Percentiles rank a stretch among this genome's conserved stretches.
These are phyloP conservation scores for Avicennia marina DNA, from an alignment of 257 asterid species.

Conservation along the genomic window DNA sequence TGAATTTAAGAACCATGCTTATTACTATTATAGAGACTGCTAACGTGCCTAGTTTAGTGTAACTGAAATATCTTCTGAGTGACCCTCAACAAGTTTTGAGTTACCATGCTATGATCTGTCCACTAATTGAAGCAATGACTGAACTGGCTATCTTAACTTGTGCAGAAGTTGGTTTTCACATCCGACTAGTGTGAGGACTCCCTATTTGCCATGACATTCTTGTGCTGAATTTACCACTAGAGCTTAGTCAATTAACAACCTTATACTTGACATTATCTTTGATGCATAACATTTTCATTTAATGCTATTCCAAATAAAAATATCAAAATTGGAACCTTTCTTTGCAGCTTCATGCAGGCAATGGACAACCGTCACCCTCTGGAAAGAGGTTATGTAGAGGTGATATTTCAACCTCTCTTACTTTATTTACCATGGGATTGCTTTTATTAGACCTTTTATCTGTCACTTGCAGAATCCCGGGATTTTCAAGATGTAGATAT, in stretches of 20 bases:
- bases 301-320: slow-evolving; percentile 4
- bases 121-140: slow-evolving; percentile 1
- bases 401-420: slow-evolving; percentile 24
- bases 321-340: slow-evolving; percentile 15
- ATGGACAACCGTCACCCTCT: slow-evolving; percentile 58
- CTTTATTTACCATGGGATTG: slow-evolving; percentile 8
- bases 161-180: slow-evolving; percentile 13
- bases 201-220: background rate
- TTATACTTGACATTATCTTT: too few species aligned
- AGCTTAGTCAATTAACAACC: too few species aligned
- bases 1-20: background rate
- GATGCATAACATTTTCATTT: too few species aligned
- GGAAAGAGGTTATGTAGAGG: slow-evolving; percentile 73
- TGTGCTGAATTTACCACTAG: slow-evolving; percentile 1
- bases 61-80: background rate
- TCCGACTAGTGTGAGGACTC: slow-evolving; percentile 4
- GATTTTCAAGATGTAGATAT: slow-evolving; percentile 38
- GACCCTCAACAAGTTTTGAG: background rate
- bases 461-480: slow-evolving; percentile 45
- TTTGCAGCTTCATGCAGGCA: slow-evolving; percentile 89
- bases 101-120: slow-evolving; percentile 3
- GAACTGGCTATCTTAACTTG: background rate
- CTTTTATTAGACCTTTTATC: slow-evolving; percentile 21
- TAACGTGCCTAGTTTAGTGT: background rate
- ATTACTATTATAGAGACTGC: background rate